These are phyloP conservation scores for Hemerocallis citrina DNA, from an alignment of 106 monocot genomes.

Conservation along the genomic window DNA sequence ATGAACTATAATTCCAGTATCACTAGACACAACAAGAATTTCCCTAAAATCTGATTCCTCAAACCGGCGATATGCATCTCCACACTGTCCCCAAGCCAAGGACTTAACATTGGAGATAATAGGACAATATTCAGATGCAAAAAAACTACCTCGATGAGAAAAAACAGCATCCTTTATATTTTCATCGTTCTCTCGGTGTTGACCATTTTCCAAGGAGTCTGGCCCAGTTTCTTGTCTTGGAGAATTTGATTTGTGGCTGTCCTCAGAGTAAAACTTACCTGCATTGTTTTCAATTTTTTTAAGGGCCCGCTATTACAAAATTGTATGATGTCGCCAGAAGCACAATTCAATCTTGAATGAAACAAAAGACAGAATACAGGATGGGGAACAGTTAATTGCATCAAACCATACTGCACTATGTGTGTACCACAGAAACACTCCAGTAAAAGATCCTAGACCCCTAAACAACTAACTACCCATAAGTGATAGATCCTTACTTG, in stretches of 20 bases:
- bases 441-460: no score
- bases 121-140: slow-evolving; percentile 19
- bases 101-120: slow-evolving; percentile 64
- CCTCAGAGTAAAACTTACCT: slow-evolving; percentile 14
- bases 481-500: no score
- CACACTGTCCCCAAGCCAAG: slow-evolving; percentile 65
- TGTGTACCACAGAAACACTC: no score
- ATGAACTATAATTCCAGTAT: slow-evolving; percentile 54
- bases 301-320: slow-evolving; percentile 7
- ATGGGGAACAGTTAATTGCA: no score
- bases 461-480: no score
- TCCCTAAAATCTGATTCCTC: slow-evolving; percentile 48
- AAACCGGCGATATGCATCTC: slow-evolving; percentile 38
- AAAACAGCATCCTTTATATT: slow-evolving; percentile 2
- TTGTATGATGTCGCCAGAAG: background rate
- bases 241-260: slow-evolving; percentile 8
- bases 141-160: slow-evolving; percentile 8
- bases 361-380: background rate
- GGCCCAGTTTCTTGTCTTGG: background rate
- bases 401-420: no score
- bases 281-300: slow-evolving; percentile 2
- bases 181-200: background rate
- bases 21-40: slow-evolving; percentile 52
- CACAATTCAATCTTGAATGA: background rate
- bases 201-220: background rate